Evolutionary conservation across 805 yeast species (phyloP).

Genomic region (Monosporozyma aerobia): DNA sequence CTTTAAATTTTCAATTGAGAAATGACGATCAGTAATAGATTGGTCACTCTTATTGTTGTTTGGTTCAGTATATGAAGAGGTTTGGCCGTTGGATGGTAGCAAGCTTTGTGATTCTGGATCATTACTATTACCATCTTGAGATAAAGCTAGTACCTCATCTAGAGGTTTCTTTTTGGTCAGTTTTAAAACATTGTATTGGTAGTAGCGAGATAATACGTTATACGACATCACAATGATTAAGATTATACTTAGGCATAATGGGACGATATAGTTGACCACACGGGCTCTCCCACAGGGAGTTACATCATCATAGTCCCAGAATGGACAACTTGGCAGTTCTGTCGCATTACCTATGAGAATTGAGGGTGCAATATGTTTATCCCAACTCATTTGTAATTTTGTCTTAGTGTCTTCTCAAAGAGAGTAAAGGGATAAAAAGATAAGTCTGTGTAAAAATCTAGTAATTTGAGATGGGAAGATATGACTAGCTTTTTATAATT

Average conservation of each 20-base stretch:
- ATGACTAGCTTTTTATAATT: neutral
- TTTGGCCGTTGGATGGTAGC: slow-evolving; percentile 1
- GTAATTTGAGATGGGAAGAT: neutral
- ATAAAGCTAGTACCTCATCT: slow-evolving; percentile 11
- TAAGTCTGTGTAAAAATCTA: too few relatives aligned
- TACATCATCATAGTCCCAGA: slow-evolving; percentile 58
- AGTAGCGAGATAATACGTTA: slow-evolving; percentile 14
- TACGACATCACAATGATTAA: neutral
- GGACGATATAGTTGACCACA: neutral
- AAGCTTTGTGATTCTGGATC: neutral
- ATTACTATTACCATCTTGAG: neutral
- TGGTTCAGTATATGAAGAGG: neutral
- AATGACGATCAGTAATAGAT: slow-evolving; percentile 46
- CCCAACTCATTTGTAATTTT: neutral
- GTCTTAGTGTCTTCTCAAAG: neutral
- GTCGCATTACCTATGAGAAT: neutral
- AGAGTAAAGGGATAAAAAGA: too few relatives aligned
- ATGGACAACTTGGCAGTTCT: neutral
- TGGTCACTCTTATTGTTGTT: neutral
- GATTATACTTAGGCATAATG: neutral
- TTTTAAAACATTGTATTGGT: slow-evolving; percentile 12
- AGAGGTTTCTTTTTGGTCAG: slow-evolving; percentile 11
- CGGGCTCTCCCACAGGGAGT: slow-evolving; percentile 40
- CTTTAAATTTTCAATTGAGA: slow-evolving; percentile 48
- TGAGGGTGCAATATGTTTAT: neutral